Evolutionary conservation across 176 grass and related monocot species (phyloP).

Genomic region (Musa troglodytarum): DNA sequence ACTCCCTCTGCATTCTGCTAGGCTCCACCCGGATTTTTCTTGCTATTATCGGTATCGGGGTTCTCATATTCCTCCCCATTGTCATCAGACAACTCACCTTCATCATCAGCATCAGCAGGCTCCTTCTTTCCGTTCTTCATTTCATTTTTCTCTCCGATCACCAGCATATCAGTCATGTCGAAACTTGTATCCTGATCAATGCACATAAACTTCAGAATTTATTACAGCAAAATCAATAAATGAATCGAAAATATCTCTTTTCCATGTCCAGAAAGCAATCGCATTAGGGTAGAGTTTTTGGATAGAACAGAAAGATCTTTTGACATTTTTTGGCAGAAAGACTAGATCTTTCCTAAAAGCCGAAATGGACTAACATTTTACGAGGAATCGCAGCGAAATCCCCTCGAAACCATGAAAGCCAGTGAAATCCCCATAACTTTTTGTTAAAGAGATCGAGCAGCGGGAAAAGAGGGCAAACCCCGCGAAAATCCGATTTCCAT

Average conservation of each 20-base stretch:
- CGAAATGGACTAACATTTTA: no score
- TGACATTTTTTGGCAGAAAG: no score
- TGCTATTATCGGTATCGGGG: conserved; percentile 28
- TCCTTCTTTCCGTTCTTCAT: conserved; percentile 24
- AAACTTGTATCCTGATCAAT: conserved; percentile 25
- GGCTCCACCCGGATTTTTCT: conserved; percentile 36
- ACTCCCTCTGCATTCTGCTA: conserved; percentile 49
- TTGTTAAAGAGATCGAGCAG: no score
- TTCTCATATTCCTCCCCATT: conserved; percentile 50
- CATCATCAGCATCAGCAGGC: conserved; percentile 47
- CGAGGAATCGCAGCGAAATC: no score
- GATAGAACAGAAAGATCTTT: no score
- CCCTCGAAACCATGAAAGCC: no score
- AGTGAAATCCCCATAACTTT: no score
- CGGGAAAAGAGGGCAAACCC: background rate
- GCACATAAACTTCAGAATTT: background rate
- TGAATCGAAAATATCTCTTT: no score
- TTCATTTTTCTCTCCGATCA: background rate
- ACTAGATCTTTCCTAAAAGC: no score
- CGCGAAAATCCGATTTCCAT: background rate
- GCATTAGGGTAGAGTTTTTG: no score
- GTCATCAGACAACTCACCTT: conserved; percentile 27
- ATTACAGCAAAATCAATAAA: no score
- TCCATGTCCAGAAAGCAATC: no score
- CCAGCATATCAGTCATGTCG: conserved; percentile 27